Evolutionary conservation across 2,329 filamentous ascomycete genomes (phyloP), one percentile per base, ranked within the genome.

Genomic region (Beauveria brongniartii): DNA sequence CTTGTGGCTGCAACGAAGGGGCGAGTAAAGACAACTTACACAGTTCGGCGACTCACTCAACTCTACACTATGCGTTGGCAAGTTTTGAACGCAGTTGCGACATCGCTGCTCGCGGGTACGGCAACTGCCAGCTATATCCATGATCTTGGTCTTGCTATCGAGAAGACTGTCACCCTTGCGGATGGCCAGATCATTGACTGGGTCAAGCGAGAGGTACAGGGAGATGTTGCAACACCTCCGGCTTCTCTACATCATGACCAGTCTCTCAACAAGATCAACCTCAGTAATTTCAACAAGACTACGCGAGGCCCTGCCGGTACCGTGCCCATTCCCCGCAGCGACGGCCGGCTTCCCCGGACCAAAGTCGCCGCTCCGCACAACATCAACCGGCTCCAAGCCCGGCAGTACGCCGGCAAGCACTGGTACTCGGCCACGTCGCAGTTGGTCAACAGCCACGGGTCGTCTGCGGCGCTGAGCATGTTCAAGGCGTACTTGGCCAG

Each of bases 141-240:
- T n/a, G 30, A 47, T 10, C 51, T 47, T 7, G 56, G 56, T n/a
- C 52, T 62, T 14, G 30, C 47, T n/a, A 53, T 64, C 4, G 63
- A 61, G 20, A 64, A 64, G 63, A 64, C 63, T 7, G 51, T 59
- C 18, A 62, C 61, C 10, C 63, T 64, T n/a, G 12, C 48, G 1
- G 46, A 63, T 24, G 61, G 63, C 12, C 61, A 63, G 26, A 30
- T 64, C 30, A 55, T 64, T 26, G 61, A 64, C 51, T 64, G 63
- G 63, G 43, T 63, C 34, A 41, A 30, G 20, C 41, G 34, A 30
- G 61, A 62, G n/a, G 50, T 59, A 1, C 63, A 64, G 16, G 63
- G 62, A 7, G 47, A 59, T 3, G 57, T 63, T 50, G 59, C 63
- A 3, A 14, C 22, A 2, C 61, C 58, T 1, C 63, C 63, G 2